Evolutionary conservation across 139 green algal species (phyloP).

Genomic region (Volvox africanus): DNA sequence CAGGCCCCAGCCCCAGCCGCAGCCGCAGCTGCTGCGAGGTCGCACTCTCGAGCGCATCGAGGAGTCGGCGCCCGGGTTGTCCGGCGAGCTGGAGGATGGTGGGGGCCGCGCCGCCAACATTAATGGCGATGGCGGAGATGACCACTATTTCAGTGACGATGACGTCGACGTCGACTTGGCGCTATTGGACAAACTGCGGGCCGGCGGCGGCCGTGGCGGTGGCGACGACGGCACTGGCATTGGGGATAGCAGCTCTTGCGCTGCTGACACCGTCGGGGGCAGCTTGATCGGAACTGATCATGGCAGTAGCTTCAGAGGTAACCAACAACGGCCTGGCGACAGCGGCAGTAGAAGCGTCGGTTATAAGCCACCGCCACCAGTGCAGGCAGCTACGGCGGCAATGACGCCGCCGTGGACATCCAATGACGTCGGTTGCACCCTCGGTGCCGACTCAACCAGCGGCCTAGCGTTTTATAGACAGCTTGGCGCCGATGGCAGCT

Average conservation of each 20-base stretch:
- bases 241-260: neutral
- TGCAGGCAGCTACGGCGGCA: neutral
- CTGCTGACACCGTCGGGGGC: no score
- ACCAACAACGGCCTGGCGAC: neutral
- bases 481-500: neutral
- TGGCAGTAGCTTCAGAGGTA: neutral
- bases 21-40: neutral
- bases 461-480: no score
- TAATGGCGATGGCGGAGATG: neutral
- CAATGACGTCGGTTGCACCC: neutral
- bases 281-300: no score
- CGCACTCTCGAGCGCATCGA: constrained; percentile 8
- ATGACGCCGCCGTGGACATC: neutral
- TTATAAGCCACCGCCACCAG: neutral
- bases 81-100: neutral
- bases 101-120: neutral
- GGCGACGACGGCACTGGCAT: neutral
- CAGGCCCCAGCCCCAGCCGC: neutral
- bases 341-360: neutral
- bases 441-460: neutral
- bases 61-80: neutral
- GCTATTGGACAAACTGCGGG: neutral
- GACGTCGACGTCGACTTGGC: neutral
- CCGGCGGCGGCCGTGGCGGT: neutral
- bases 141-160: neutral